A percentile compares a stretch with the other conserved stretches of the same genome.
These are phyloP conservation scores for Acacia melanoxylon DNA, from an alignment of 306 rosid species.

Conservation along the genomic window DNA sequence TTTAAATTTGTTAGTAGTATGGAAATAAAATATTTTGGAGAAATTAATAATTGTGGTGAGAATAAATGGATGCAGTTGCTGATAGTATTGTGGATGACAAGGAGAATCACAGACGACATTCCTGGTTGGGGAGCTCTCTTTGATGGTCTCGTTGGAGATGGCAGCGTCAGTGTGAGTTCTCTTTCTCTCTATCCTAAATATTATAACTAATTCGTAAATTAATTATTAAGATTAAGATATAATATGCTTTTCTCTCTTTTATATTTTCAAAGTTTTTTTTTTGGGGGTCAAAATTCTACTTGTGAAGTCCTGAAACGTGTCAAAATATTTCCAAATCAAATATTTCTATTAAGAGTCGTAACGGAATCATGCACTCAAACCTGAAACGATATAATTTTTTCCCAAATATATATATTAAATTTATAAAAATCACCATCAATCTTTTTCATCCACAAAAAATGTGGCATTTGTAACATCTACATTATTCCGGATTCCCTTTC, in stretches of 20 bases:
- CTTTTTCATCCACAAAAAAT: background rate
- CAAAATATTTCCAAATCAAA: background rate
- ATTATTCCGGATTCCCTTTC: background rate
- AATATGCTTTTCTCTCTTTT: no score
- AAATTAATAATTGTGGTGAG: background rate
- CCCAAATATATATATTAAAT: background rate
- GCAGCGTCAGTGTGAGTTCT: constrained; percentile 76
- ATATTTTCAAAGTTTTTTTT: background rate
- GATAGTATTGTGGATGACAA: constrained; percentile 88
- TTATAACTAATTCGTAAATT: no score
- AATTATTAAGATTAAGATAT: no score
- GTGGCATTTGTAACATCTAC: background rate
- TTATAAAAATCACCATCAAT: background rate
- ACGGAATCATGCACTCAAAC: background rate
- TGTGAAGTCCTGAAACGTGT: background rate
- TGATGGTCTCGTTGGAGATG: constrained; percentile 81
- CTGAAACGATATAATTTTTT: background rate
- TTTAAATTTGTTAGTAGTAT: background rate
- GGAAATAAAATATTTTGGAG: background rate
- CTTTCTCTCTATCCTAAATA: background rate
- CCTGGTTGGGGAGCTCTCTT: constrained; percentile 94
- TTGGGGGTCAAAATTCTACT: background rate
- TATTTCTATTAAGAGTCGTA: background rate
- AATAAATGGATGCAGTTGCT: constrained; percentile 50
- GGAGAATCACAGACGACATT: constrained; percentile 77